These are phyloP conservation scores for Deuterostichococcus epilithicus DNA, from an alignment of 139 green algal species.

Conservation along the genomic window DNA sequence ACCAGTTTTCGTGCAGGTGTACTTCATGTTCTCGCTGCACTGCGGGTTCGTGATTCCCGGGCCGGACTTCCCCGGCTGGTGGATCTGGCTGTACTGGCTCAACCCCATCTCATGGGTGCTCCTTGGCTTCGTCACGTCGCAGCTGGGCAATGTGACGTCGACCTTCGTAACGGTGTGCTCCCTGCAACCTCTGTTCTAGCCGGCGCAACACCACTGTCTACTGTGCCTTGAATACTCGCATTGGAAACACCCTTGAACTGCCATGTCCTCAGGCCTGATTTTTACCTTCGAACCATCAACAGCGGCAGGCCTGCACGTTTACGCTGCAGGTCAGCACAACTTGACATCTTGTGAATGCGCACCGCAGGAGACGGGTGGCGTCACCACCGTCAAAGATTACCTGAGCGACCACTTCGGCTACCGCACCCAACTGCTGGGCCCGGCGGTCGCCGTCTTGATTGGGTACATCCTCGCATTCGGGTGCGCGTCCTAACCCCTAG, in stretches of 20 bases:
- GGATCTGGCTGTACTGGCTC: conserved; percentile 28
- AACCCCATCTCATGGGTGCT: conserved; percentile 6
- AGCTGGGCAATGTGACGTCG: background rate
- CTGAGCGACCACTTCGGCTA: background rate
- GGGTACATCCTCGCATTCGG: background rate
- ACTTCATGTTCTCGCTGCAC: conserved; percentile 27
- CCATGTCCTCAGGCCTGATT: too few relatives aligned
- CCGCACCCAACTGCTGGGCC: background rate
- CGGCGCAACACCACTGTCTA: too few relatives aligned
- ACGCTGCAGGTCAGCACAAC: too few relatives aligned
- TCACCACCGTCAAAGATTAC: background rate
- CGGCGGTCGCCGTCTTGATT: background rate
- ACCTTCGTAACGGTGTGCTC: background rate
- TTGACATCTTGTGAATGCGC: too few relatives aligned
- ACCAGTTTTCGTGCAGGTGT: too few relatives aligned
- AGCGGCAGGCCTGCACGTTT: too few relatives aligned
- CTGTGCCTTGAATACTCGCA: too few relatives aligned
- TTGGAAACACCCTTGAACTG: too few relatives aligned
- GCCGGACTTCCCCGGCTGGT: conserved; percentile 29
- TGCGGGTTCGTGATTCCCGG: conserved; percentile 65
- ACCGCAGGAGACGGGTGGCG: background rate
- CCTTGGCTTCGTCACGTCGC: background rate
- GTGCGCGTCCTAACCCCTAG: too few relatives aligned
- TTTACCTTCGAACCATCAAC: too few relatives aligned
- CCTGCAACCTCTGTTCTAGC: too few relatives aligned